Evolutionary conservation across 2,329 filamentous ascomycete genomes (phyloP).

Genomic region (Mycosphaerella arachidis): DNA sequence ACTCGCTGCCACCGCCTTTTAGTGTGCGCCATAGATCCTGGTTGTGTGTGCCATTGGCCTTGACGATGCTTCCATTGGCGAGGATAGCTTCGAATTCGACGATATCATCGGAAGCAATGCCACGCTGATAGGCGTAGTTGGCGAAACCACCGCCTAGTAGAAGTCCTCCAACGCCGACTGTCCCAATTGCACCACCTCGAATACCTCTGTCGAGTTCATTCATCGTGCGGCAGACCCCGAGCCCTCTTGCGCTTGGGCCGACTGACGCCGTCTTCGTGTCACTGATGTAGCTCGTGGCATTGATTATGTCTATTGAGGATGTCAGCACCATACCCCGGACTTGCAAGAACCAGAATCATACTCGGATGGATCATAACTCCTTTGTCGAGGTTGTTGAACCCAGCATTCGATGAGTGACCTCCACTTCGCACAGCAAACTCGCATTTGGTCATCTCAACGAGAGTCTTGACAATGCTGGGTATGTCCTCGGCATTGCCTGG

Average conservation of each 20-base stretch:
- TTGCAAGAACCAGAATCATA: background rate
- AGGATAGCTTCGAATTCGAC: conserved; percentile 29
- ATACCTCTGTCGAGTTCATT: background rate
- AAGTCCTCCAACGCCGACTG: conserved; percentile 6
- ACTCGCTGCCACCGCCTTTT: conserved; percentile 42
- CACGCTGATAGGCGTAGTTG: conserved; percentile 44
- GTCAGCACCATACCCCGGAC: background rate
- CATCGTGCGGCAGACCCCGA: conserved; percentile 34
- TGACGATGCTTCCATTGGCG: conserved; percentile 37
- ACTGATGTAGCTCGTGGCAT: conserved; percentile 3
- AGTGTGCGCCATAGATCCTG: conserved; percentile 47
- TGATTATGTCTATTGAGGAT: background rate
- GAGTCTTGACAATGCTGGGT: background rate
- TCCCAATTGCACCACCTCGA: background rate
- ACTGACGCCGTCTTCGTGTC: conserved; percentile 25
- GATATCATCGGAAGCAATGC: conserved; percentile 43
- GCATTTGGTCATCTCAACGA: background rate
- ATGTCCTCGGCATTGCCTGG: conserved; percentile 3
- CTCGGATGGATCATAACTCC: conserved; percentile 19
- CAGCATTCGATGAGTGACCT: conserved; percentile 16
- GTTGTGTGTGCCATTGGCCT: conserved; percentile 41
- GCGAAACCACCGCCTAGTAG: conserved; percentile 42
- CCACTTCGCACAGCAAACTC: conserved; percentile 14
- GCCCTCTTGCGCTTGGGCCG: conserved; percentile 43
- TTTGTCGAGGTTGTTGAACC: conserved; percentile 13